Evolutionary conservation across 352 stramenopile genomes (phyloP), one percentile per base, ranked within the genome.

Genomic region (Salisapilia sapeloensis): DNA sequence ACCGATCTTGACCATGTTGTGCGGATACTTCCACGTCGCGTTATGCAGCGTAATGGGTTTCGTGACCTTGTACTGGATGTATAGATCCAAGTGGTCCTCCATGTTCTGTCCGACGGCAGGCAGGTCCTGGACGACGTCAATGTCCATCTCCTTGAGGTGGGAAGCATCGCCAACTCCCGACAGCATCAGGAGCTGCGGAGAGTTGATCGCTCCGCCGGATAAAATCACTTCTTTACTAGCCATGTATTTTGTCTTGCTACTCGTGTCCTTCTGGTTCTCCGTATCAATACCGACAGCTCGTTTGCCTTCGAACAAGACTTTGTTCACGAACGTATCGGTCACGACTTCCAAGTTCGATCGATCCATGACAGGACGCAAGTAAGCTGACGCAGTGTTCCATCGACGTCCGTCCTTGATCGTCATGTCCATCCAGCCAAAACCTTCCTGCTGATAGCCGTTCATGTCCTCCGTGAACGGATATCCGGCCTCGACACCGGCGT

Each of bases 351-450:
- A 50, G 34, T 85, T 85, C 31, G 62, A 38, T 15, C 71, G 71
- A 19, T 56, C 44, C 42, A 75, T 58, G 3, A 59, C 64, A 1
- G 74, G 74, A n/a, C 56, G 64, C 34, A 92, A 35, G 29, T 92
- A 92, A 18, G 66, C 75, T 0, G 65, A 57, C 0, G 78, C 53
- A 2, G 78, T 63, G 34, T 65, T 90, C 71, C 75, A 92, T 17
- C 78, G 75, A 36, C 56, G 46, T 16, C 78, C 78, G 35, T 87
- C 81, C 44, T 66, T 54, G 22, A 92, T 55, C 11, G 75, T 92
- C 66, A 74, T 80, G 46, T 92, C 78, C 69, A 92, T 91, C 54
- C 66, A 90, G n/a, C 78, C 78, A 30, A 92, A 92, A 13, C 75
- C 76, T 45, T 91, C 76, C 46, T 93, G 75, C 45, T 84, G 69